phyloP scores from a whole-genome alignment of 164 flowering plant species.

The Platanus orientalis region DNA sequence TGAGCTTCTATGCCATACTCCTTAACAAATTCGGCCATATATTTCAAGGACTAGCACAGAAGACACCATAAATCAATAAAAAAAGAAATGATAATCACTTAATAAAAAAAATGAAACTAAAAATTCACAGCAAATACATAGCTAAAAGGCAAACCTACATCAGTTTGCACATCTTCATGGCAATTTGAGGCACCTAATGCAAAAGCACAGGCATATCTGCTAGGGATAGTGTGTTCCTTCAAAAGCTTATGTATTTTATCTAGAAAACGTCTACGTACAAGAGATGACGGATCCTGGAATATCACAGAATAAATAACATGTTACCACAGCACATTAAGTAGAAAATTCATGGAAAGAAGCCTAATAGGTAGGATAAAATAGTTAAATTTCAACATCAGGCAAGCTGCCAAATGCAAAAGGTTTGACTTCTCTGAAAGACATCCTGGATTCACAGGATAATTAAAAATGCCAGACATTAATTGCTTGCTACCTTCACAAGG shows the following conservation, averaged over 20 bases:
- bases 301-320: slow-evolving; percentile 5
- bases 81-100: not conserved
- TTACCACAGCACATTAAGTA: not conserved
- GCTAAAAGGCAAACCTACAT: slow-evolving; percentile 34
- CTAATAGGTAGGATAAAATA: slow-evolving; percentile 1
- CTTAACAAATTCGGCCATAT: slow-evolving; percentile 61
- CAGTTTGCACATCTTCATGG: slow-evolving; percentile 41
- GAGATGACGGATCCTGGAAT: slow-evolving; percentile 57
- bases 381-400: not conserved
- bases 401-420: not conserved
- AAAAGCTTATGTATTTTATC: slow-evolving; percentile 60
- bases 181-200: slow-evolving; percentile 61
- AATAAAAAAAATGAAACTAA: not conserved
- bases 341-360: not conserved
- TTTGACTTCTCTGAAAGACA: no score
- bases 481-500: no score
- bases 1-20: slow-evolving; percentile 49
- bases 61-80: slow-evolving; percentile 2
- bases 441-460: not conserved
- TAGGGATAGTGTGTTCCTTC: slow-evolving; percentile 53
- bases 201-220: slow-evolving; percentile 84
- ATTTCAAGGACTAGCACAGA: slow-evolving; percentile 50
- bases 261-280: slow-evolving; percentile 45
- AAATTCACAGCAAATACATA: not conserved
- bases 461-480: no score